Conservation (phyloP, 768 basidiomycete genomes). For the Nidularia pulvinata region DNA sequence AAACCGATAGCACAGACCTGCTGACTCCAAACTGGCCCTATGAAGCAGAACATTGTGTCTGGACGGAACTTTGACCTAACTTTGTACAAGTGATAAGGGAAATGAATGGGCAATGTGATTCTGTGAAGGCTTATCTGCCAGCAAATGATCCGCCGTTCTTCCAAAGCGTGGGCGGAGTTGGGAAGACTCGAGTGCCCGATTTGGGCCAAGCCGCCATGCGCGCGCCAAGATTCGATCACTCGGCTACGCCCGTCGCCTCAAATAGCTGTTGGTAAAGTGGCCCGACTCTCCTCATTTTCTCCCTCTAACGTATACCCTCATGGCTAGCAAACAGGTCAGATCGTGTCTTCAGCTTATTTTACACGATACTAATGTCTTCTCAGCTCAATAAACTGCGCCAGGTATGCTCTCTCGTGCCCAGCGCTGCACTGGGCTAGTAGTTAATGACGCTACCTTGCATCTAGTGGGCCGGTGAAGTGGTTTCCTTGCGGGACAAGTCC, state of each 20-base stretch:
- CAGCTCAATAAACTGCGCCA: slow-evolving; percentile 81
- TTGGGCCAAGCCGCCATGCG: neutral
- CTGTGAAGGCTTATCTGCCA: no score
- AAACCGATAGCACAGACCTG: no score
- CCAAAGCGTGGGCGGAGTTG: neutral
- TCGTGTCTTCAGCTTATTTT: neutral
- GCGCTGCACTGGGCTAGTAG: slow-evolving; percentile 2
- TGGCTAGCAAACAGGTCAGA: slow-evolving; percentile 70
- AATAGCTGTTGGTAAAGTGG: slow-evolving; percentile 1
- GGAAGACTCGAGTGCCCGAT: no score
- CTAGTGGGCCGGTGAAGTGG: slow-evolving; percentile 91
- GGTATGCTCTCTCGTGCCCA: slow-evolving; percentile 39
- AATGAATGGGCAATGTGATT: no score
- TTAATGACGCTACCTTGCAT: slow-evolving; percentile 26
- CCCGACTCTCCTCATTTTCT: neutral
- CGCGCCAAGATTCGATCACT: neutral
- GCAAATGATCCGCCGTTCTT: neutral
- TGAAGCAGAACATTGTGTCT: no score
- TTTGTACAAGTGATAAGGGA: no score
- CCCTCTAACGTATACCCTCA: slow-evolving; percentile 16
- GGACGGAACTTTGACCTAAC: no score
- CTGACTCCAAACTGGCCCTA: no score
- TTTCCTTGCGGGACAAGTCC: slow-evolving; percentile 83
- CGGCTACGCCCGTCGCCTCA: neutral
- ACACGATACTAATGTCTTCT: neutral